Conservation (phyloP, 176 grass and related monocot genomes). For the Otatea glauca region DNA sequence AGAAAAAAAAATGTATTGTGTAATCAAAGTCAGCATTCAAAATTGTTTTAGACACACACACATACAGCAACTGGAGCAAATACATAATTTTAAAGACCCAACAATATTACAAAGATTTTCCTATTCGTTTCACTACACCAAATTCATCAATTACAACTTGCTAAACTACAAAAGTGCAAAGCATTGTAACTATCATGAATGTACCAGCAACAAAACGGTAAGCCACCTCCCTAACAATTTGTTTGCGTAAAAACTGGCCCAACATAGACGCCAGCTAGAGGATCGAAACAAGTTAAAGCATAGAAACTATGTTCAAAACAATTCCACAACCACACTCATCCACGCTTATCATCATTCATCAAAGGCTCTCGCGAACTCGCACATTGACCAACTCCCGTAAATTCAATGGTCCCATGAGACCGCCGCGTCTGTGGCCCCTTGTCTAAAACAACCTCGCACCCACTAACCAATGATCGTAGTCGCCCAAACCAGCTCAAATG, state of each 20-base stretch:
- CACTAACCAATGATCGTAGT: slow-evolving; percentile 15
- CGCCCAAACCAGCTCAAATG: slow-evolving; percentile 33
- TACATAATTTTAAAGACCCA: background rate
- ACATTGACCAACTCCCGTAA: slow-evolving; percentile 20
- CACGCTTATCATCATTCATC: slow-evolving; percentile 5
- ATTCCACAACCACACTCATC: background rate
- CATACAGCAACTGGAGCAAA: background rate
- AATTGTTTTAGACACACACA: no score
- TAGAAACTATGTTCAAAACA: background rate
- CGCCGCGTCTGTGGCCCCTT: background rate
- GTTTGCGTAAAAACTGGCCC: slow-evolving; percentile 13
- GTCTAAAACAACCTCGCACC: slow-evolving; percentile 4
- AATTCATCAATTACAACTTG: slow-evolving; percentile 20
- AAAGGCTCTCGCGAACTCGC: background rate
- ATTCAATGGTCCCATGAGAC: background rate
- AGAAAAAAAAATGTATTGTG: background rate
- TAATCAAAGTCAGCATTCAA: background rate
- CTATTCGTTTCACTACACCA: background rate
- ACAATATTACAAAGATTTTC: background rate
- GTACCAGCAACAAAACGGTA: slow-evolving; percentile 1
- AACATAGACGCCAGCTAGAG: background rate
- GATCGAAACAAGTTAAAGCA: slow-evolving; percentile 39
- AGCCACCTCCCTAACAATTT: background rate
- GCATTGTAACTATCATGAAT: background rate
- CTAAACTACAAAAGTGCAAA: background rate